A percentile compares a stretch with the other conserved stretches of the same genome.
phyloP scores from a whole-genome alignment of 495 filamentous ascomycete species.

The Baudoinia panamericana region DNA sequence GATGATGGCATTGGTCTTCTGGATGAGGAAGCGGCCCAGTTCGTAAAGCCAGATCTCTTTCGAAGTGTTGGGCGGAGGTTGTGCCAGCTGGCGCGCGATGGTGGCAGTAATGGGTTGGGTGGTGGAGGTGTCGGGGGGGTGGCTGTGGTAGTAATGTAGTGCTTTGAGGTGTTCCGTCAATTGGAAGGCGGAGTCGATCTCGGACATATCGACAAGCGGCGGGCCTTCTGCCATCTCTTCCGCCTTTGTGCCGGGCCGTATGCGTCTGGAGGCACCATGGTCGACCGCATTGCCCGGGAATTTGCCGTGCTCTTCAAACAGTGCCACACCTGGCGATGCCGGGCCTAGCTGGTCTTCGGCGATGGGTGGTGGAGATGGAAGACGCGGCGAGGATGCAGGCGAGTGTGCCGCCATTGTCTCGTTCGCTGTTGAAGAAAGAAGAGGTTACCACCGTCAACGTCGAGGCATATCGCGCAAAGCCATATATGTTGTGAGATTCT shows the following conservation, averaged over 20 bases:
- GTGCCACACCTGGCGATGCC: constrained; percentile 58
- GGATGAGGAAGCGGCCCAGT: constrained; percentile 84
- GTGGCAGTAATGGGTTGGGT: constrained; percentile 61
- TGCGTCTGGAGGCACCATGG: constrained; percentile 61
- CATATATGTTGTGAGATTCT: too few relatives aligned
- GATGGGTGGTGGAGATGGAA: constrained; percentile 78
- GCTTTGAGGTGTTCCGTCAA: constrained; percentile 97
- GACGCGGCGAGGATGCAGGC: constrained; percentile 69
- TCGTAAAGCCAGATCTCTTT: constrained; percentile 92
- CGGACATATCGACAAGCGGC: constrained; percentile 67
- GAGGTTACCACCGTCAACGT: too few relatives aligned
- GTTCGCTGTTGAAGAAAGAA: too few relatives aligned
- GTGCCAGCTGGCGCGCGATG: constrained; percentile 58
- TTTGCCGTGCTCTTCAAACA: constrained; percentile 36
- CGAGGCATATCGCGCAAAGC: too few relatives aligned
- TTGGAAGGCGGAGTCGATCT: constrained; percentile 86
- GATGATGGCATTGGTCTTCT: constrained; percentile 83
- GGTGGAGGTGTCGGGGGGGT: constrained; percentile 49
- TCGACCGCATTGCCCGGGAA: constrained; percentile 30
- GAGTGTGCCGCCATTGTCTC: constrained; percentile 28
- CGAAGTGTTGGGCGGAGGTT: constrained; percentile 66
- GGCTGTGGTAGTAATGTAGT: constrained; percentile 68
- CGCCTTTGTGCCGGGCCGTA: constrained; percentile 82
- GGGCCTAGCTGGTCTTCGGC: constrained; percentile 83
- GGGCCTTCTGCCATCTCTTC: constrained; percentile 85